Evolutionary conservation across 768 basidiomycete genomes (phyloP).

Genomic region (Amanita rimosa): DNA sequence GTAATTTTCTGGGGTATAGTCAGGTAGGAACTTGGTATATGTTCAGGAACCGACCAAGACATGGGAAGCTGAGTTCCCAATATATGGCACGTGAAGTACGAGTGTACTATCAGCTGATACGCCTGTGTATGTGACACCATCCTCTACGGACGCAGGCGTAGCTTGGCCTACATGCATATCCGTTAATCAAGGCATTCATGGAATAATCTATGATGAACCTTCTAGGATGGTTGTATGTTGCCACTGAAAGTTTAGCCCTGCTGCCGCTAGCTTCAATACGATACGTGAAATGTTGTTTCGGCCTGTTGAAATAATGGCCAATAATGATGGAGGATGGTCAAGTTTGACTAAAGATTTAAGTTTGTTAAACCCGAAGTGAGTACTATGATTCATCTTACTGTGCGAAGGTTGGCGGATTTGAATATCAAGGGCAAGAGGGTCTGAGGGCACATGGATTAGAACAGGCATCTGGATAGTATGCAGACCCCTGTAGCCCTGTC

Average conservation of each 20-base stretch:
- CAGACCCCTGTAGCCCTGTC: slow-evolving; percentile 17
- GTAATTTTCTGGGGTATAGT: slow-evolving; percentile 46
- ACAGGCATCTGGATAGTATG: slow-evolving; percentile 17
- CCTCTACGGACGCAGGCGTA: slow-evolving; percentile 26
- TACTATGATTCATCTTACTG: slow-evolving; percentile 18
- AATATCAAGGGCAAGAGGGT: slow-evolving; percentile 53
- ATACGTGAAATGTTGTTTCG: slow-evolving; percentile 52
- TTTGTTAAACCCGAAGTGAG: slow-evolving; percentile 1
- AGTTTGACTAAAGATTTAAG: slow-evolving; percentile 42
- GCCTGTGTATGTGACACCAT: slow-evolving; percentile 35
- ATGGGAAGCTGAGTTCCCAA: slow-evolving; percentile 48
- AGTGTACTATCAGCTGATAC: slow-evolving; percentile 34
- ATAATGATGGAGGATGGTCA: slow-evolving; percentile 41
- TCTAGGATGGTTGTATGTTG: slow-evolving; percentile 28
- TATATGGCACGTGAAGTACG: slow-evolving; percentile 51
- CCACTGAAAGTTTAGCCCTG: slow-evolving; percentile 41
- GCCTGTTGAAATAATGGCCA: slow-evolving; percentile 52
- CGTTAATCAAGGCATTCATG: slow-evolving; percentile 1
- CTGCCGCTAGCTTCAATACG: slow-evolving; percentile 40
- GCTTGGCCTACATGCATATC: slow-evolving; percentile 7
- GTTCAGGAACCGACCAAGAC: slow-evolving; percentile 38
- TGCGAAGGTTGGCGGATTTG: slow-evolving; percentile 46
- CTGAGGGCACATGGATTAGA: slow-evolving; percentile 52
- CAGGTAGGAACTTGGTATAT: not conserved
- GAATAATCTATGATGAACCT: slow-evolving; percentile 13